Evolutionary conservation across 179 eudicot genomes (phyloP), one percentile per base, ranked within the genome.

Genomic region (Nepenthes alata): DNA sequence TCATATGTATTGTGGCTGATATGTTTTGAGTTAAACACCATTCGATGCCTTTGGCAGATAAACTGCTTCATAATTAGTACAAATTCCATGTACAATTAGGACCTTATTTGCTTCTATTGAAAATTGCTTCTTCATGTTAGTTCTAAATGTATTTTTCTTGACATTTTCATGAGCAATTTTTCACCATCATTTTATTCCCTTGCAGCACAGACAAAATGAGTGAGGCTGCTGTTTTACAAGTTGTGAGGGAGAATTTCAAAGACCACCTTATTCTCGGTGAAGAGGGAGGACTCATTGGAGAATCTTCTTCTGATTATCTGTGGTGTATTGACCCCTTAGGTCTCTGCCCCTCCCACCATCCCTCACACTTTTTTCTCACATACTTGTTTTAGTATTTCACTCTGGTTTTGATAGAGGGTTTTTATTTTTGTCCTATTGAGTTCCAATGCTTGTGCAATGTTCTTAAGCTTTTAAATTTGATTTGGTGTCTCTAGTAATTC

Each of bases 251-350:
- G 75, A 89, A 83, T 77, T 93, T 93, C 67, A 69, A 60, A 16
- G 95, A 87, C 67, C 98, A 93, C 78, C 97, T 93, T 55, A 89
- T 93, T 79, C 97, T 89, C 67, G 98, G 98, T 69, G 98, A 93
- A 78, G 98, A 93, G 75, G 98, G 98, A 80, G 98, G 98, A 63
- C 48, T 93, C 58, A 83, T 76, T 75, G 98, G 98, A 55, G 91
- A 93, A 61, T 73, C 95, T 70, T 85, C 95, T 62, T 93, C 98
- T 62, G 94, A 93, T 77, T 93, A 86, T 65, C 98, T 93, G 67
- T 93, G 98, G 98, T 93, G 98, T 85, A 93, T 93, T 72, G 98
- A 93, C 74, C 98, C 98, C 47, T 72, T 93, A 79, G 98, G 98
- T 93, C 55, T 56, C 73, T 14, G 47, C 25, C 66, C 25, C 57